Evolutionary conservation across 345 rosid genomes (phyloP).

Genomic region (Eucalyptus polybractea): DNA sequence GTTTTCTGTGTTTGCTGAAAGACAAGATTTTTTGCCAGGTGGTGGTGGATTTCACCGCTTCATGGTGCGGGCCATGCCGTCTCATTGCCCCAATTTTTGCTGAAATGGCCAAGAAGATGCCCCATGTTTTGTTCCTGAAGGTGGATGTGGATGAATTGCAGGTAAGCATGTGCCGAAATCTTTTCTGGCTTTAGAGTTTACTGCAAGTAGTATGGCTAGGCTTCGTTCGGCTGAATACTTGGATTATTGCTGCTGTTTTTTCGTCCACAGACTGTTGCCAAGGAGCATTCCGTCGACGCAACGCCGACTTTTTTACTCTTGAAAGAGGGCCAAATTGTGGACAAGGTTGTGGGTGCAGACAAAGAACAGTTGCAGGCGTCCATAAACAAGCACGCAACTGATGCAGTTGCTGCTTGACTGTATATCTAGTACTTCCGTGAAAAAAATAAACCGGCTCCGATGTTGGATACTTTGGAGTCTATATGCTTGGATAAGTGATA

Average conservation of each 20-base stretch:
- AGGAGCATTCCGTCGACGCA: not conserved
- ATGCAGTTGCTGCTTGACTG: not conserved
- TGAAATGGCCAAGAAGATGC: constrained; percentile 11
- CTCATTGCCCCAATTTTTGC: constrained; percentile 12
- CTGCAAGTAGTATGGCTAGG: not conserved
- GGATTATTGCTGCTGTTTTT: not conserved
- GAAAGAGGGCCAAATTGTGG: not conserved
- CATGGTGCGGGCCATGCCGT: constrained; percentile 29
- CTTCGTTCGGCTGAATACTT: not conserved
- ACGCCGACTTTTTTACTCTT: not conserved
- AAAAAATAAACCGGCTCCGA: not conserved
- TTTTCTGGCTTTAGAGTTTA: not conserved
- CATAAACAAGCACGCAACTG: not conserved
- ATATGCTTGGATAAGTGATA: not conserved
- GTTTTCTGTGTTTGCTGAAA: not conserved
- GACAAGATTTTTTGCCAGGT: not conserved
- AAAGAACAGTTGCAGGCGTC: not conserved
- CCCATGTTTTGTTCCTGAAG: constrained; percentile 15
- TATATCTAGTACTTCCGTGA: not conserved
- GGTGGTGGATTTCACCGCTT: constrained; percentile 22
- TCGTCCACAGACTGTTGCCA: not conserved
- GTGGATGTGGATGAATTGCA: constrained; percentile 21
- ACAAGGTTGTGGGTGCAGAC: not conserved
- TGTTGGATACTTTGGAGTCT: not conserved
- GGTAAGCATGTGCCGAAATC: not conserved